Conservation (phyloP, 495 filamentous ascomycete genomes). For the Neurospora cerealis region DNA sequence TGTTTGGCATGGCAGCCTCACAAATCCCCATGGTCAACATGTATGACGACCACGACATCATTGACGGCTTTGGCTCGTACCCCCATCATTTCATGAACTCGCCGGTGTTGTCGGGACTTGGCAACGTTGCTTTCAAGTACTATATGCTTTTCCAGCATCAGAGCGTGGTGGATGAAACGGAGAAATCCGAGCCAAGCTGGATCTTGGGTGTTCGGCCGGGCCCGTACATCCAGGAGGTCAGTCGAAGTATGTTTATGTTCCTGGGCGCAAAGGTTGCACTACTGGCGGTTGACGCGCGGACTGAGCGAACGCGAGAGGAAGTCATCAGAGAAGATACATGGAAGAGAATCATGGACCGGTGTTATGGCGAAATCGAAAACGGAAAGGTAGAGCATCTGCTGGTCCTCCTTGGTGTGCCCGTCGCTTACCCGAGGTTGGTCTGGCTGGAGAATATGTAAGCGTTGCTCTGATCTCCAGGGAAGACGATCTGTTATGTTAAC, state of each 20-base stretch:
- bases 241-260: conserved; percentile 76
- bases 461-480: neutral
- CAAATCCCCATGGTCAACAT: conserved; percentile 99
- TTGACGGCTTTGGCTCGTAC: conserved; percentile 94
- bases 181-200: conserved; percentile 85
- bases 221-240: conserved; percentile 82
- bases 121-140: conserved; percentile 90
- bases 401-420: conserved; percentile 73
- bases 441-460: conserved; percentile 59
- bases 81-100: conserved; percentile 83
- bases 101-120: conserved; percentile 82
- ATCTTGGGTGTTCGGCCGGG: conserved; percentile 66
- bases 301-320: conserved; percentile 73
- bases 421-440: conserved; percentile 88
- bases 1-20: conserved; percentile 82
- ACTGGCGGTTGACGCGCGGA: conserved; percentile 82
- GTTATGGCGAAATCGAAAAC: conserved; percentile 66
- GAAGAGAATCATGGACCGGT: conserved; percentile 74
- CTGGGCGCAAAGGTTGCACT: conserved; percentile 72
- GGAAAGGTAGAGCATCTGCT: conserved; percentile 84
- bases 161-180: conserved; percentile 65
- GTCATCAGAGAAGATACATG: conserved; percentile 75
- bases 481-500: conserved; percentile 2
- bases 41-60: conserved; percentile 96
- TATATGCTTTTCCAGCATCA: conserved; percentile 99